Evolutionary conservation across 495 filamentous ascomycete genomes (phyloP).

Genomic region (Xylaria bambusicola): DNA sequence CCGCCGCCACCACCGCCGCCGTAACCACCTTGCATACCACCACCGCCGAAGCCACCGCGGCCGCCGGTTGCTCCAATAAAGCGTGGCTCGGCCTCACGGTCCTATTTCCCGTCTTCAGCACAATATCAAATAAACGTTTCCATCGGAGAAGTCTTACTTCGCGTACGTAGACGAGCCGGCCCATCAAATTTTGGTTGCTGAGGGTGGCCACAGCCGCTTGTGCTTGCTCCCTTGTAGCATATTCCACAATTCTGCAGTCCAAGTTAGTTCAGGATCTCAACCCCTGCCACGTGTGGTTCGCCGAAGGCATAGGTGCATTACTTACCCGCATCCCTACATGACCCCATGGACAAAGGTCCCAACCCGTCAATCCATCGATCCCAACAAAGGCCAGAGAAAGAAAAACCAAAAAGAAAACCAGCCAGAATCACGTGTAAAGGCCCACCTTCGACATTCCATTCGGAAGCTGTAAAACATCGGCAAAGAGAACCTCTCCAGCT

Average conservation of each 20-base stretch:
- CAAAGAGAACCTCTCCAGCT: constrained; percentile 99
- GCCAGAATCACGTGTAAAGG: constrained; percentile 86
- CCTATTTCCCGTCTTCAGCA: constrained; percentile 52
- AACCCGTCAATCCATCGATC: constrained; percentile 99
- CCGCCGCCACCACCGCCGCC: constrained; percentile 48
- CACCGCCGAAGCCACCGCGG: constrained; percentile 66
- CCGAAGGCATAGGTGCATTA: constrained; percentile 23
- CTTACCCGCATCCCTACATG: constrained; percentile 99
- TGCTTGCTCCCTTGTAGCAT: constrained; percentile 98
- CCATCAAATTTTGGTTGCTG: constrained; percentile 99
- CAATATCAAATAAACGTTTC: constrained; percentile 18
- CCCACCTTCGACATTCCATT: constrained; percentile 99
- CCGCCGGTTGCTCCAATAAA: constrained; percentile 74
- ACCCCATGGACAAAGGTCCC: constrained; percentile 83
- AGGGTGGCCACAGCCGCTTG: constrained; percentile 96
- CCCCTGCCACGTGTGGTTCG: not conserved
- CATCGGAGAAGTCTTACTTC: constrained; percentile 64
- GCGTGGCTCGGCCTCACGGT: constrained; percentile 93
- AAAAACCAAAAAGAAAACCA: constrained; percentile 72
- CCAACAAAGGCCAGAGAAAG: constrained; percentile 76
- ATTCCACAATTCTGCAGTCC: constrained; percentile 91
- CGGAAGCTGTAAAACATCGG: constrained; percentile 98
- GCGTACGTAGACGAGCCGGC: constrained; percentile 95
- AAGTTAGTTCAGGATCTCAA: constrained; percentile 1
- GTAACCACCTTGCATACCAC: constrained; percentile 44